Evolutionary conservation across 2,329 filamentous ascomycete species (phyloP), one percentile per base, ranked within the genome.

Genomic region (Daldinia sp.): DNA sequence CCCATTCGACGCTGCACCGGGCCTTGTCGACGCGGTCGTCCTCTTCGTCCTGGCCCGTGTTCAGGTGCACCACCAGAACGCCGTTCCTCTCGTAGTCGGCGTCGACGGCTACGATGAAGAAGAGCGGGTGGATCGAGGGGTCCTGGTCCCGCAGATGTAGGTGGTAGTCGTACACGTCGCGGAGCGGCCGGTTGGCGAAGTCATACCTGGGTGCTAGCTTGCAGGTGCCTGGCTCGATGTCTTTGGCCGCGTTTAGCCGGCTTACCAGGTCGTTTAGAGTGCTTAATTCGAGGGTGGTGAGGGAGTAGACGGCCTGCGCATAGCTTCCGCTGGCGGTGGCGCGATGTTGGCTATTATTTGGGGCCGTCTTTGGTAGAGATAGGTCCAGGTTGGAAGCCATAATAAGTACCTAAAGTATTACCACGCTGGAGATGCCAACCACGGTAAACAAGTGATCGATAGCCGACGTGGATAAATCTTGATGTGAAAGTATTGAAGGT

Each of bases 131-230:
- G n/a, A 42, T 35, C n/a, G 42, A 51, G 30, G 20, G 30, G 30
- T 59, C 61, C 26, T 35, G 33, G 41, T 59, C 42, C 5, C 54
- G 61, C 4, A 64, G 54, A 23, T 35, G 26, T 28, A 54, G 23
- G 20, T 64, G 61, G 44, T 51, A 64, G 46, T 53, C 39, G 48
- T 59, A 64, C 4, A 64, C 37, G 13, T 54, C 44, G 4, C 35
- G 44, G 12, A 60, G 62, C 15, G 55, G 48, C n/a, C 30, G 48
- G 28, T 46, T 44, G 4, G 62, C 28, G 26, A 60, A 65, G 37
- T 55, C 56, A 6, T 28, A 42, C 30, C 46, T 7, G 12, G 55
- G 55, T 5, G 62, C 62, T 18, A 54, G 39, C 20, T 30, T 28
- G 41, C 56, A 54, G n/a, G 48, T 60, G 0, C 42, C 53, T 15